Base-by-base conservation (phyloP, 768 basidiomycete species). In the Podaxis carcinomalis region DNA sequence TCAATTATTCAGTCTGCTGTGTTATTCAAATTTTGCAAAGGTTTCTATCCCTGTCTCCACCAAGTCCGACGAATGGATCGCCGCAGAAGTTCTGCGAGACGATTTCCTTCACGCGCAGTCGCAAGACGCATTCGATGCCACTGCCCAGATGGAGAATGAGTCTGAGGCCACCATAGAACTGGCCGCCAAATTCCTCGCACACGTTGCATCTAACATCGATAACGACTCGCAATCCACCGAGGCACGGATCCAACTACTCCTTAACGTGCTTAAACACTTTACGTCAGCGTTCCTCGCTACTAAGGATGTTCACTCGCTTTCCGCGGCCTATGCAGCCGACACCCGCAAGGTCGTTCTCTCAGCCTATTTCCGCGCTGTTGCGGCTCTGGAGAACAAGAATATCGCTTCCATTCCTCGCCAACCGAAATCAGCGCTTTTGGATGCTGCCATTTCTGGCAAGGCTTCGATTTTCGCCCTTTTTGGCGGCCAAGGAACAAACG, bases 401-500 rank as follows among this genome's bases (percentile, higher is more conserved):
- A 75, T 82, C 55, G 68, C 77, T 27, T 78, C 75, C 63, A 82
- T 92, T 59, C 88, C 90, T 37, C 73, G 75, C 32, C 75, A 83
- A 35, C 83, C 88, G 10, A 62, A 82, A 51, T 87, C 91, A 27
- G 88, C 90, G 10, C 84, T 95, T 23, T 74, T 95, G 60, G 73
- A 78, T 10, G 87, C 88, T 40, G 84, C 85, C 36, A 68, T 75
- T 50, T 71, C 79, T n/a, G 83, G 84, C 50, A 82, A 87, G 47
- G 88, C 85, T 57, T 90, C 83, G 51, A 77, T 98, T 67, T 98
- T 90, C 75, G 96, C 93, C 55, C 79, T 99, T 42, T 99, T 99
- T 70, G 96, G 96, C 55, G 97, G 97, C 13, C 97, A 99, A 75
- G 97, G 97, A 61, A 93, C 90, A 62, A 98, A 98, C 74, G 97